These are phyloP conservation scores for Carex arenaria DNA, from an alignment of 202 grass and related monocot species.

Conservation along the genomic window DNA sequence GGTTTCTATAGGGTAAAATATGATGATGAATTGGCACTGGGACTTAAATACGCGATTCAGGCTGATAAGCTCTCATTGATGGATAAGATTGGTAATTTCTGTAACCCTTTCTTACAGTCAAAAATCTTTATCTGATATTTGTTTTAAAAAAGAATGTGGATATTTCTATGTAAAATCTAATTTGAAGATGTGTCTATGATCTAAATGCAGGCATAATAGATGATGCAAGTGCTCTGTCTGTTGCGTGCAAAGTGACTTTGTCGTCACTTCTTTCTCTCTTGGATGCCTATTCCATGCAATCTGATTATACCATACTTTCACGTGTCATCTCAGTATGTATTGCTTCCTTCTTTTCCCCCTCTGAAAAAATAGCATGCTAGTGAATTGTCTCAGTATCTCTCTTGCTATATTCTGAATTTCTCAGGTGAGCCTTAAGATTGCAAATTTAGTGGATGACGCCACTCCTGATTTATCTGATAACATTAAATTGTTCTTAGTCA, in stretches of 20 bases:
- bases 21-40: slow-evolving; percentile 58
- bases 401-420: slow-evolving; percentile 20
- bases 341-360: not conserved
- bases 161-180: slow-evolving; percentile 17
- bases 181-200: slow-evolving; percentile 8
- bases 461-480: slow-evolving; percentile 53
- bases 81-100: slow-evolving; percentile 75
- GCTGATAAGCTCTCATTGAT: slow-evolving; percentile 56
- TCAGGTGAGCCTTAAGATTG: slow-evolving; percentile 56
- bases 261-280: slow-evolving; percentile 65
- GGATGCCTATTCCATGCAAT: slow-evolving; percentile 43
- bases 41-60: slow-evolving; percentile 61
- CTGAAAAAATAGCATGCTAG: not conserved
- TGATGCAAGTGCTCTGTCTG: slow-evolving; percentile 60
- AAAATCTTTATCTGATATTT: not conserved
- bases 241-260: slow-evolving; percentile 62
- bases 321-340: slow-evolving; percentile 60
- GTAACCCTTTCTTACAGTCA: not conserved
- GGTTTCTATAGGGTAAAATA: slow-evolving; percentile 91
- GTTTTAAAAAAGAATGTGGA: not conserved
- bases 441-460: slow-evolving; percentile 55
- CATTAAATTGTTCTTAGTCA: slow-evolving; percentile 67
- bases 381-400: not conserved
- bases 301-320: slow-evolving; percentile 75
- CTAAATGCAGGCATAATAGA: slow-evolving; percentile 57